These are phyloP conservation scores for Trichophyton simii DNA, from an alignment of 2,329 filamentous ascomycete genomes.

Conservation along the genomic window DNA sequence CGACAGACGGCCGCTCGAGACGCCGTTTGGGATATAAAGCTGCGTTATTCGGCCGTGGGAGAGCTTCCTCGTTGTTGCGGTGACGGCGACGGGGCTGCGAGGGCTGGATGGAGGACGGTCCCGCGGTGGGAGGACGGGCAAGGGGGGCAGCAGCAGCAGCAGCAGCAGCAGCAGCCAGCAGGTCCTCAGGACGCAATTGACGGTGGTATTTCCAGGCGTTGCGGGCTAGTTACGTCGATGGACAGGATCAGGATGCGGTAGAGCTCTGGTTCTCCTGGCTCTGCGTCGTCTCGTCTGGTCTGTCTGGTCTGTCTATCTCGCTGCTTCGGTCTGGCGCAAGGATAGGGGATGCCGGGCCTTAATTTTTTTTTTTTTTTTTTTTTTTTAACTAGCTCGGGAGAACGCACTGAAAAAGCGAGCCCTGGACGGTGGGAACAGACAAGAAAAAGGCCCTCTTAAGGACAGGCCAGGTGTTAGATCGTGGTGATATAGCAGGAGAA, in stretches of 20 bases:
- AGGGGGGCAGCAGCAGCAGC: too few species aligned
- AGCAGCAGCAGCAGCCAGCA: too few species aligned
- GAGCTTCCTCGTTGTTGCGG: background rate
- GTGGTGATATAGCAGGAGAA: background rate
- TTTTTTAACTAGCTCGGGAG: background rate
- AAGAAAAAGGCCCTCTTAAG: too few species aligned
- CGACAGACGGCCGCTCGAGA: too few species aligned
- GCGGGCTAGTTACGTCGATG: background rate
- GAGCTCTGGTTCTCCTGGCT: constrained; percentile 1
- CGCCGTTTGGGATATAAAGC: too few species aligned
- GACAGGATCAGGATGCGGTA: background rate
- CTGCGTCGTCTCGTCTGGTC: background rate
- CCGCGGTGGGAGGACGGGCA: too few species aligned
- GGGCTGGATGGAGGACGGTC: too few species aligned
- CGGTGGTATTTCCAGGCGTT: background rate
- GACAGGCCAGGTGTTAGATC: too few species aligned
- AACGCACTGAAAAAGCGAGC: background rate
- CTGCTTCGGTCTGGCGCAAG: background rate
- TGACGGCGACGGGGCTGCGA: too few species aligned
- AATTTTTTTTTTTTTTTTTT: background rate
- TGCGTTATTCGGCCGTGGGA: background rate
- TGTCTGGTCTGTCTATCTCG: too few species aligned
- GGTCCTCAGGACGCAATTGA: background rate
- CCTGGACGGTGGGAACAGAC: background rate
- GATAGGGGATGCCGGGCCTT: constrained; percentile 5